These are phyloP conservation scores for Kalmusia sp. DNA, from an alignment of 2,329 filamentous ascomycete species.

Conservation along the genomic window DNA sequence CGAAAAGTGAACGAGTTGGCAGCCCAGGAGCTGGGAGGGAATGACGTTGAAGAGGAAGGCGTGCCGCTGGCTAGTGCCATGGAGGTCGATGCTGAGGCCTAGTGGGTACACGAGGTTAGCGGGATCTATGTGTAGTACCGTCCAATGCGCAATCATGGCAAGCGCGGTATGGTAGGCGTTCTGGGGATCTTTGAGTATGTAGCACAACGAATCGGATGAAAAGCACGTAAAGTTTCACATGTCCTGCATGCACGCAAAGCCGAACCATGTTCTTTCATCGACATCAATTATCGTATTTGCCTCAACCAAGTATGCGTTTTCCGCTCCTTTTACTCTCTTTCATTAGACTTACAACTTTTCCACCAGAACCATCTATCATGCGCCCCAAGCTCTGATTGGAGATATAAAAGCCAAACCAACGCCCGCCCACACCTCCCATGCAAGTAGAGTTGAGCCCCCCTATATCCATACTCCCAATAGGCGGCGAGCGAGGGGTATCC, in stretches of 20 bases:
- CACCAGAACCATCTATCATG: neutral
- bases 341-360: conserved; percentile 4
- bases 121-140: no score
- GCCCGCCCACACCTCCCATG: neutral
- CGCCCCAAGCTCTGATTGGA: conserved; percentile 9
- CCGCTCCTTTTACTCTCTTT: neutral
- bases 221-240: no score
- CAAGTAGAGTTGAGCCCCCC: neutral
- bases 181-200: no score
- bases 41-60: conserved; percentile 18
- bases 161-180: no score
- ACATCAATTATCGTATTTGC: no score
- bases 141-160: no score
- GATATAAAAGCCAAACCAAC: neutral
- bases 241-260: no score
- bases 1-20: conserved; percentile 17
- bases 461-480: neutral
- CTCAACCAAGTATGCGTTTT: no score
- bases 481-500: conserved; percentile 10
- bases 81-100: neutral
- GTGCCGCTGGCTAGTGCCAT: conserved; percentile 10
- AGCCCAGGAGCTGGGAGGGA: neutral
- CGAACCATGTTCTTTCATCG: no score
- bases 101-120: no score
- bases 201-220: no score